phyloP scores from a whole-genome alignment of 2,329 filamentous ascomycete genomes.

The Pseudodiploospora longispora region DNA sequence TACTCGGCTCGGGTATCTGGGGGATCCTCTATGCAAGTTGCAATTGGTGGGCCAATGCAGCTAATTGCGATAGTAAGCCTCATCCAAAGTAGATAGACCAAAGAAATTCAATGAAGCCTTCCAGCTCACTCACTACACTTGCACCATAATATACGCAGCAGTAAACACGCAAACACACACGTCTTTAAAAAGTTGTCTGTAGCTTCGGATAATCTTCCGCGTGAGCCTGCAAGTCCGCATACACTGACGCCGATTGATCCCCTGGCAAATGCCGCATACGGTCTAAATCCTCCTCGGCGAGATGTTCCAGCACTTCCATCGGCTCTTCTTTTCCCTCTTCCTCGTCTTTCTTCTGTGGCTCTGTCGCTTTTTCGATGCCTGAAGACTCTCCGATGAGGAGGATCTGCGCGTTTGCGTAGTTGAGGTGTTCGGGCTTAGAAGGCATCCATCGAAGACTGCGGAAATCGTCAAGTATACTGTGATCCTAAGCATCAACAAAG shows the following conservation, averaged over 20 bases:
- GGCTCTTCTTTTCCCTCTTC: slow-evolving; percentile 55
- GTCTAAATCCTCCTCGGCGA: slow-evolving; percentile 67
- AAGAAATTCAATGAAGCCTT: too few species aligned
- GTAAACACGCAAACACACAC: too few species aligned
- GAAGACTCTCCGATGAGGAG: slow-evolving; percentile 67
- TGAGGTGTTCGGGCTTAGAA: slow-evolving; percentile 62
- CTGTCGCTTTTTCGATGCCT: slow-evolving; percentile 47
- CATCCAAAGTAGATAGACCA: too few species aligned
- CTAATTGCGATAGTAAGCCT: too few species aligned
- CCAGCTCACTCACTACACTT: too few species aligned
- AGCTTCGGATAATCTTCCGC: slow-evolving; percentile 14
- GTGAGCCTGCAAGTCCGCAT: slow-evolving; percentile 4
- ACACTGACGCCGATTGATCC: slow-evolving; percentile 30
- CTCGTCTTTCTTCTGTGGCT: slow-evolving; percentile 46
- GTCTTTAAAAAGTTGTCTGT: slow-evolving; percentile 18
- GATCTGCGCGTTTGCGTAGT: slow-evolving; percentile 69
- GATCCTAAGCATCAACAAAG: neutral
- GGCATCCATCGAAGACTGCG: slow-evolving; percentile 65
- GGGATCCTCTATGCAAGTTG: too few species aligned
- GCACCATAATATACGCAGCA: too few species aligned
- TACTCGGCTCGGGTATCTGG: too few species aligned
- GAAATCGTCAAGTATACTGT: slow-evolving; percentile 64
- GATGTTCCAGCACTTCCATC: slow-evolving; percentile 61
- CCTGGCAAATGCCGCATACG: slow-evolving; percentile 48
- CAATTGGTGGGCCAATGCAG: too few species aligned